Conservation (phyloP, 768 basidiomycete genomes). For the Russula vinacea region DNA sequence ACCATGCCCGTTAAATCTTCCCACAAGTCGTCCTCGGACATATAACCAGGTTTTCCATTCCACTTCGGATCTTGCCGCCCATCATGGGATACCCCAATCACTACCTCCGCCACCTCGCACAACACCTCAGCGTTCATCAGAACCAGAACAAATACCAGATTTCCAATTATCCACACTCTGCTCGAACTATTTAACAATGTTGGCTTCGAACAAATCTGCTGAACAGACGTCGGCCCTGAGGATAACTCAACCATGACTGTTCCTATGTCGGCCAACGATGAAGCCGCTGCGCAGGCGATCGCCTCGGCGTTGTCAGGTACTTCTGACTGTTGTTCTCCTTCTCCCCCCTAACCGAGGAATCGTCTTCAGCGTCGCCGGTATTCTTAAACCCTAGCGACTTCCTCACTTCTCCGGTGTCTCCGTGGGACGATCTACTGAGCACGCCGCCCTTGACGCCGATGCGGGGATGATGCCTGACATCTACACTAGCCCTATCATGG, state of each 20-base stretch:
- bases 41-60: conserved; percentile 57
- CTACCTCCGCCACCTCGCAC: conserved; percentile 67
- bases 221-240: conserved; percentile 37
- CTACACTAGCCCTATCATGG: conserved; percentile 44
- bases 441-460: conserved; percentile 40
- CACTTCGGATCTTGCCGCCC: conserved; percentile 65
- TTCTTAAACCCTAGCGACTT: conserved; percentile 44
- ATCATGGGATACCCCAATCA: conserved; percentile 74
- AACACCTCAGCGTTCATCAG: conserved; percentile 44
- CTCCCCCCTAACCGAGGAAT: background rate
- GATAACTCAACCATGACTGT: conserved; percentile 31
- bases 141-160: conserved; percentile 42
- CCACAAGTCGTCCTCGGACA: conserved; percentile 63
- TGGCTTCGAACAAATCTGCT: conserved; percentile 47
- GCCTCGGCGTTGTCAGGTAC: conserved; percentile 27
- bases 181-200: conserved; percentile 68
- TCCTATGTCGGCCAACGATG: background rate
- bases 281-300: conserved; percentile 28
- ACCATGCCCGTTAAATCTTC: conserved; percentile 60
- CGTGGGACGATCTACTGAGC: conserved; percentile 46
- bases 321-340: background rate
- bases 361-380: conserved; percentile 41
- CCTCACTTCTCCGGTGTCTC: conserved; percentile 49
- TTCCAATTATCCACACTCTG: conserved; percentile 48
- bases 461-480: conserved; percentile 40